Percentiles rank a stretch among this genome's conserved stretches.
Conservation (phyloP, 2,329 filamentous ascomycete species). For the Calonectria hongkongensis region DNA sequence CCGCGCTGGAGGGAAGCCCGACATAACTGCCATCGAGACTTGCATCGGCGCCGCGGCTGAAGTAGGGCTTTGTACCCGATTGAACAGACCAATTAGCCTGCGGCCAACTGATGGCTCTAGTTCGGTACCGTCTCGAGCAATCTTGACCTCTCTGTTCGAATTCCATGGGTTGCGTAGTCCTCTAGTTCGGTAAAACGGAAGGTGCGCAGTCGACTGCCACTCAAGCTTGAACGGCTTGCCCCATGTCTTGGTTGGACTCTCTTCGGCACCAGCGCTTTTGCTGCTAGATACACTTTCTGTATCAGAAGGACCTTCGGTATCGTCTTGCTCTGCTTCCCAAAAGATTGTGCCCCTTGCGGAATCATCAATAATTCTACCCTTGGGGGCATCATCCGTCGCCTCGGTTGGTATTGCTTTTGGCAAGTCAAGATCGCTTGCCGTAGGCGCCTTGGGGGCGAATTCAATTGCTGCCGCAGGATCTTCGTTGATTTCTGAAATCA, state of each 20-base stretch:
- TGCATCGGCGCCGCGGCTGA: constrained; percentile 56
- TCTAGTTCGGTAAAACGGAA: constrained; percentile 92
- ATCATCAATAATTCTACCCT: constrained; percentile 92
- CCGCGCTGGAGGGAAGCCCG: constrained; percentile 62
- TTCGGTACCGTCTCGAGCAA: constrained; percentile 95
- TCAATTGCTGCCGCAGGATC: constrained; percentile 82
- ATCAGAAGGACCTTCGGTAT: constrained; percentile 67
- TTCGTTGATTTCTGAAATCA: constrained; percentile 89
- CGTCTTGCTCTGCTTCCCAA: constrained; percentile 87
- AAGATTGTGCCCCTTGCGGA: constrained; percentile 96
- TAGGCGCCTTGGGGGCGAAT: constrained; percentile 79
- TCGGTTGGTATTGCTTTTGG: constrained; percentile 88
- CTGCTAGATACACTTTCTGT: constrained; percentile 63
- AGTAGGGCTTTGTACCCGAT: constrained; percentile 68
- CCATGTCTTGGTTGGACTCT: constrained; percentile 78
- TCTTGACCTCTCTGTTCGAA: constrained; percentile 95
- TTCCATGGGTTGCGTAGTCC: constrained; percentile 96
- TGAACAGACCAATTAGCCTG: constrained; percentile 86
- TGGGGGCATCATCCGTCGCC: constrained; percentile 85
- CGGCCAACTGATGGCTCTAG: constrained; percentile 88
- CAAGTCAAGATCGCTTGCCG: constrained; percentile 77
- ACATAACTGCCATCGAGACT: constrained; percentile 59
- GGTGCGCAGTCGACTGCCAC: constrained; percentile 88
- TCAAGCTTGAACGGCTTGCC: constrained; percentile 94
- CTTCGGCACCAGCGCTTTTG: constrained; percentile 65